Base-by-base conservation (phyloP, 208 protist genomes). In the Trypanosomatidae sp. region DNA sequence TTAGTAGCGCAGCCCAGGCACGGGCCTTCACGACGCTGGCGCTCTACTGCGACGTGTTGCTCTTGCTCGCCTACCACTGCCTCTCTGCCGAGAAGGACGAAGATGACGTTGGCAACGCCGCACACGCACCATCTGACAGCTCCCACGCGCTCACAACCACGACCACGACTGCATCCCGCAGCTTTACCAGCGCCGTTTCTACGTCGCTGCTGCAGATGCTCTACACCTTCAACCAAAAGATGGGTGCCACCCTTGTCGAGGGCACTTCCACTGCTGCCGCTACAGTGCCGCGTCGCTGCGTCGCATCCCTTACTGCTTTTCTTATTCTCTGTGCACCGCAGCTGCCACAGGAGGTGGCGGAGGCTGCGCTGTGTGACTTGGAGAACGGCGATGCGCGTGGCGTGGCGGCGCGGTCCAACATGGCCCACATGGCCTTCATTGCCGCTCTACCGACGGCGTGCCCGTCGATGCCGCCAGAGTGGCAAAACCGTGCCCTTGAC, bases 401-500 rank as follows among this genome's bases (percentile, higher is more conserved):
- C n/a, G n/a, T n/a, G n/a, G n/a, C n/a, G n/a, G 65, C 55, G 6
- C 55, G 36, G 19, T 47, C 76, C 1, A 80, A 80, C 56, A 60
- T 76, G 55, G 76, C 76, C 3, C 76, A 80, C 58, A 72, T 80
- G 69, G 69, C 70, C 22, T 75, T 80, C 30, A 64, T 80, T 17
- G 76, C 76, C 0, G 76, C 76, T 2, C 70, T 80, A 1, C 59
- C 76, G 2, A 69, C 55, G 2, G 39, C 50, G 43, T 80, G 58
- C 44, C 47, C 44, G 0, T 13, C 36, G 5, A 71, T 64, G 76
- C 36, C 69, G 28, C 2, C 2, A 19, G 53, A 41, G 8, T 79
- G 73, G 79, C 79, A 76, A 44, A 65, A 53, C n/a, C 69, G 74
- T n/a, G 69, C 79, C 8, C 69, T 83, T 22, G 79, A 83, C 25